Percentiles rank a stretch among this genome's conserved stretches.
Evolutionary conservation across 2,329 filamentous ascomycete species (phyloP).

Genomic region (Phymatotrichopsis omnivora): DNA sequence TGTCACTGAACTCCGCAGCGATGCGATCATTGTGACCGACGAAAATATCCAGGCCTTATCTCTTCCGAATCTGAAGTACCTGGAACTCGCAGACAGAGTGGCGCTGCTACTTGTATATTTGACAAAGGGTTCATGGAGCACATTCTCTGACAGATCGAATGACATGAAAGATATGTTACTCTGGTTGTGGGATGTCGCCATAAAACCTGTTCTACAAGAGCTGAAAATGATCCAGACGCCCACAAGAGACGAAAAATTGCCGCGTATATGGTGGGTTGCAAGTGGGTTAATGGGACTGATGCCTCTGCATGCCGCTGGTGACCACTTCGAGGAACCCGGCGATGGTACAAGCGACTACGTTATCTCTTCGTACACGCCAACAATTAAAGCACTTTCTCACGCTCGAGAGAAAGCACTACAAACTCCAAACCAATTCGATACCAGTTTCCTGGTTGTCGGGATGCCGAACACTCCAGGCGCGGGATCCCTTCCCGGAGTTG

Average conservation of each 20-base stretch:
- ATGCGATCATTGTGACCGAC: slow-evolving; percentile 10
- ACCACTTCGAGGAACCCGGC: slow-evolving; percentile 7
- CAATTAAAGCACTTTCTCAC: slow-evolving; percentile 15
- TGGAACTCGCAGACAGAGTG: background rate
- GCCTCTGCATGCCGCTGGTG: slow-evolving; percentile 7
- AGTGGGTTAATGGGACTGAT: slow-evolving; percentile 6
- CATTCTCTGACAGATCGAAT: no score
- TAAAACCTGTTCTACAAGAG: slow-evolving; percentile 13
- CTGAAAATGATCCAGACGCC: background rate
- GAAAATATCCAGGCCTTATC: slow-evolving; percentile 5
- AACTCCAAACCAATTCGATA: background rate
- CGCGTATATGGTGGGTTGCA: slow-evolving; percentile 10
- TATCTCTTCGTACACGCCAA: slow-evolving; percentile 15
- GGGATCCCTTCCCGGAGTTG: background rate
- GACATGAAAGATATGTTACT: slow-evolving; percentile 5
- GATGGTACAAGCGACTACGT: slow-evolving; percentile 2
- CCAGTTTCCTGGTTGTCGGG: slow-evolving; percentile 3
- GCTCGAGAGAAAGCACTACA: slow-evolving; percentile 6
- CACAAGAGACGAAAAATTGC: background rate
- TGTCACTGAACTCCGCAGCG: slow-evolving; percentile 5
- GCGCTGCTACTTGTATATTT: no score
- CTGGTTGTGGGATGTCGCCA: slow-evolving; percentile 20
- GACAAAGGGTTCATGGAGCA: no score
- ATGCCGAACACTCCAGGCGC: slow-evolving; percentile 9
- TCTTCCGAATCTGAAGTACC: background rate